Base-by-base conservation (phyloP, 2,329 filamentous ascomycete species). In the Cladophialophora immunda region DNA sequence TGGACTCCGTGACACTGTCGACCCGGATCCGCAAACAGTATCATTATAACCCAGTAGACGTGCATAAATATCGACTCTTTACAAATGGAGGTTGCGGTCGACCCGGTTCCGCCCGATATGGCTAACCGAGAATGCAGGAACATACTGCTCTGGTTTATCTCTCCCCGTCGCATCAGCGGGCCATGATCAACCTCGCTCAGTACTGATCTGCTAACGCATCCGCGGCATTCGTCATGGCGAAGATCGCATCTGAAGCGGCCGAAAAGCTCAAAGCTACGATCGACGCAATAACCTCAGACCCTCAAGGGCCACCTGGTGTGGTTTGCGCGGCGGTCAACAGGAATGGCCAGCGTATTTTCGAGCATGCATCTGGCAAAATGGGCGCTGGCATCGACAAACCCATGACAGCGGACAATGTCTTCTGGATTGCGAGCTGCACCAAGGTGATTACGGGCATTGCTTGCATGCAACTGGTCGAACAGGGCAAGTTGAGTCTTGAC, bases 391-490 rank as follows among this genome's bases (percentile, higher is more conserved):
- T 1, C 70, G 69, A 11, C 53, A 65, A 70, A 30, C 47, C 64
- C n/a, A 76, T 76, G 72, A 75, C 73, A 1, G 47, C 70, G 41
- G 73, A 76, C 61, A 73, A 70, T 11, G 66, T 75, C 11, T 75
- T 77, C 73, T 87, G 83, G 84, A 79, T 88, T 4, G 86, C 86
- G 0, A 86, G 84, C 0, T 86, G 84, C 72, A 87, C 86, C 17
- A 88, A 88, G 76, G 79, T 87, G 78, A 76, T 88, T 13, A 77
- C 80, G 0, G 84, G 80, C 0, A 75, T 87, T 15, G 84, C 85
- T 0, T 81, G 79, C 54, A 86, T 89, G 84, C 86, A 88, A 73
- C 80, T 86, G 0, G 85, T 88, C 1, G 86, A 88, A 71, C 76
- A 81, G 58, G 85, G 83, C 0, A 68, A 74, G 8, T 70, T 87